A percentile compares a stretch with the other conserved stretches of the same genome.
Evolutionary conservation across 371 early-diverging fungal genomes (phyloP).

Genomic region (Mucor piriformis): DNA sequence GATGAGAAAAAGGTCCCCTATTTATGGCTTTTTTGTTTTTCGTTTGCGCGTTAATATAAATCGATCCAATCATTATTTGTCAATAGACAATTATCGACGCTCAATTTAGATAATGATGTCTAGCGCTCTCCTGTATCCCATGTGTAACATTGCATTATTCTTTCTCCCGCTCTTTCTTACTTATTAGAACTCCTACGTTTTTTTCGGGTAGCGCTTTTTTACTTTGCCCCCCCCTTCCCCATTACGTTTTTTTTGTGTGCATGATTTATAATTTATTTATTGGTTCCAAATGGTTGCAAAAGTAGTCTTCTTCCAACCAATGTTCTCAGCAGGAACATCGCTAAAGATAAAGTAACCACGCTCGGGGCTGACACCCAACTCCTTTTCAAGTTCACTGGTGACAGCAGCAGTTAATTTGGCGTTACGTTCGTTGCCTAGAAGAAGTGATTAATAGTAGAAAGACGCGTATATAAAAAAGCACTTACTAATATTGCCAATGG

Average conservation of each 20-base stretch:
- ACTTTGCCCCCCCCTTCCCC: background rate
- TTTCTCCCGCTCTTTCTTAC: background rate
- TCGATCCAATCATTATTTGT: background rate
- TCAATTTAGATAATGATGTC: slow-evolving; percentile 5
- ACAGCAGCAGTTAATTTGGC: slow-evolving; percentile 30
- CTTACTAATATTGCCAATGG: slow-evolving; percentile 50
- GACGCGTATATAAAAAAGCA: background rate
- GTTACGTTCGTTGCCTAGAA: slow-evolving; percentile 42
- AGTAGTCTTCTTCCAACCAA: slow-evolving; percentile 42
- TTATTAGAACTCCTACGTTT: background rate
- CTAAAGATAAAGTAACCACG: slow-evolving; percentile 50
- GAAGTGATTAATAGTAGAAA: background rate
- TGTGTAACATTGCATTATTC: slow-evolving; percentile 8
- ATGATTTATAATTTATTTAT: background rate
- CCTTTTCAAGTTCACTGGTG: slow-evolving; percentile 31
- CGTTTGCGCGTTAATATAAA: background rate
- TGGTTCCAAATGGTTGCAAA: slow-evolving; percentile 30
- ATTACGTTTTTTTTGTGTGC: background rate
- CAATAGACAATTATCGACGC: background rate
- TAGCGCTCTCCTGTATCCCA: background rate
- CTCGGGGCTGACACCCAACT: slow-evolving; percentile 29
- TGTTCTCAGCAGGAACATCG: slow-evolving; percentile 33
- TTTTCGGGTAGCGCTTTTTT: background rate
- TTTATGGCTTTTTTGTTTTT: background rate
- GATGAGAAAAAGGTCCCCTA: background rate